A percentile compares a stretch with the other conserved stretches of the same genome.
phyloP scores from a whole-genome alignment of 2,329 filamentous ascomycete genomes.

The Exophiala mesophila region DNA sequence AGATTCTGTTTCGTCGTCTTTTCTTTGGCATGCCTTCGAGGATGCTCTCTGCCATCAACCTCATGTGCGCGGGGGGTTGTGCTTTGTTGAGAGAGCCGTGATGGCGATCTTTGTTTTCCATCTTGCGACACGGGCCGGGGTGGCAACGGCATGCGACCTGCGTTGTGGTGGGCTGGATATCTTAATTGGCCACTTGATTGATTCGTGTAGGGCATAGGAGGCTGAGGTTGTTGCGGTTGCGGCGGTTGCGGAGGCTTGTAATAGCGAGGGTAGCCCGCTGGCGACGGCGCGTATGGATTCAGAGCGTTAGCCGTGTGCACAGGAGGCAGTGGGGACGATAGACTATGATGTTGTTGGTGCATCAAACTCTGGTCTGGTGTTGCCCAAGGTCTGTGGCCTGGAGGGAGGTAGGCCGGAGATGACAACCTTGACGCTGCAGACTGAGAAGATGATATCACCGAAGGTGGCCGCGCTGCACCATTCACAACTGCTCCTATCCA shows the following conservation, averaged over 20 bases:
- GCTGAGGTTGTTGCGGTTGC: conserved; percentile 7
- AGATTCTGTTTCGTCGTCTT: conserved; percentile 28
- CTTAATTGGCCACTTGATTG: conserved; percentile 8
- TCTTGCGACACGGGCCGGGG: conserved; percentile 23
- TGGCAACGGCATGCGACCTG: conserved; percentile 11
- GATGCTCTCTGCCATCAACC: background rate
- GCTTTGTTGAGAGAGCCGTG: conserved; percentile 19
- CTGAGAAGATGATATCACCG: conserved; percentile 12
- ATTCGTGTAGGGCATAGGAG: conserved; percentile 1
- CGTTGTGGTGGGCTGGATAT: conserved; percentile 8
- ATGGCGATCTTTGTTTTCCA: conserved; percentile 24
- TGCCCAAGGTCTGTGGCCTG: conserved; percentile 21
- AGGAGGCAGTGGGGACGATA: conserved; percentile 23
- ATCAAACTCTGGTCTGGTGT: conserved; percentile 20
- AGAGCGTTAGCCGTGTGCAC: conserved; percentile 17
- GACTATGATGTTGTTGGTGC: conserved; percentile 17
- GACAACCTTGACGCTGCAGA: conserved; percentile 15
- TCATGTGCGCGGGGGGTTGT: conserved; percentile 4
- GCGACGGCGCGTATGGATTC: conserved; percentile 14
- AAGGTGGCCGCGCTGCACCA: conserved; percentile 10
- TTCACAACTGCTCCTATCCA: conserved; percentile 7
- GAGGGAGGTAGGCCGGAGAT: conserved; percentile 19
- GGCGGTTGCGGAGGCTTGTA: background rate
- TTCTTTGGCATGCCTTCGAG: conserved; percentile 14
- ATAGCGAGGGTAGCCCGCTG: conserved; percentile 13